Base-by-base conservation (phyloP, 2,329 filamentous ascomycete species). In the Colletotrichum sp. region DNA sequence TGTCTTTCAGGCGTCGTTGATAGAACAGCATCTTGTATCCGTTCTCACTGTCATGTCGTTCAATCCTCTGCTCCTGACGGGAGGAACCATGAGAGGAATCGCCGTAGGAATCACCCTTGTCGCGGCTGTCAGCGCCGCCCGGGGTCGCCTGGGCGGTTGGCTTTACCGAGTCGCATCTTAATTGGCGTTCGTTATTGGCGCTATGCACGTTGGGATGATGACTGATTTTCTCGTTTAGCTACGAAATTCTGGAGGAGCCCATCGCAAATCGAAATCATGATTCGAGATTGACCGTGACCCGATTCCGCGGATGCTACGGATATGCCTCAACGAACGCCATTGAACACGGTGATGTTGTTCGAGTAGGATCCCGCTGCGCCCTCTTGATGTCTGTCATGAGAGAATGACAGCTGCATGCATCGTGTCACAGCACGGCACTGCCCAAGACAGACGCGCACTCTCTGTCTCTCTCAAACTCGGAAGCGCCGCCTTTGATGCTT, bases 131-230 rank as follows among this genome's bases (percentile, higher is more conserved):
- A 68, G 55, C 39, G 36, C 10, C 32, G 39, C 57, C 26, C 13
- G 49, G 73, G 62, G 26, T 34, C 34, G 44, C 39, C 64, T 65
- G 44, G 64, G 21, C 44, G 55, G 39, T 49, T 32, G 28, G 49
- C 62, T 59, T 66, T 71, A 70, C 68, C 72, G 72, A 75, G 73
- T 69, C 69, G 64, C 73, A 65, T 44, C 69, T 76, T 73, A n/a
- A 76, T 76, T 76, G 59, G 21, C 26, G 69, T 59, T 73, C 57
- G 57, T 59, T 52, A 34, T 9, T 39, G 21, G 32, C 24, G 30
- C 69, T 39, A 64, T 72, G 69, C 57, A 34, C 55, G 9, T 57
- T 63, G 63, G 69, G 69, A 68, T 57, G 69, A 72, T 69, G 26
- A 49, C 24, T 36, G 24, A 21, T 72, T n/a, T 72, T 49, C n/a